A percentile compares a stretch with the other conserved stretches of the same genome.
phyloP scores from a whole-genome alignment of 306 rosid genomes.

The Spatholobus suberectus region DNA sequence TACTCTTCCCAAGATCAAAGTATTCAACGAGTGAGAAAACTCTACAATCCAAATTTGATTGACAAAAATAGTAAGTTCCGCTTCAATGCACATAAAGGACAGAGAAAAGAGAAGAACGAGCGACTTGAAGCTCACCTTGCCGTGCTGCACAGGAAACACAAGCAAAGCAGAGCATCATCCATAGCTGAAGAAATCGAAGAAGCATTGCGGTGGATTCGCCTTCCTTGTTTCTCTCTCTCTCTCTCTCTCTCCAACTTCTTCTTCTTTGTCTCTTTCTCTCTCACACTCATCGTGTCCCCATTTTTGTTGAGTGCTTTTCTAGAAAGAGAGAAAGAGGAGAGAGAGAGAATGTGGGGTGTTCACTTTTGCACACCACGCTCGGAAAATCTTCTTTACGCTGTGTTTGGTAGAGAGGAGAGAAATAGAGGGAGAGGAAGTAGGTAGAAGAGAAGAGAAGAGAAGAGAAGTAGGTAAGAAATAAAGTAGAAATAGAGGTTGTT shows the following conservation, averaged over 20 bases:
- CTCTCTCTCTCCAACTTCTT: conserved; percentile 10
- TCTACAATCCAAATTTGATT: background rate
- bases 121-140: conserved; percentile 46
- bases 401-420: too few relatives aligned
- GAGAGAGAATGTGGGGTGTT: conserved; percentile 44
- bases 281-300: conserved; percentile 6
- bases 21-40: background rate
- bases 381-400: conserved; percentile 30
- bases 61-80: background rate
- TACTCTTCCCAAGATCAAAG: conserved; percentile 22
- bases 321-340: background rate
- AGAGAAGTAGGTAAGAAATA: too few relatives aligned
- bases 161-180: conserved; percentile 54
- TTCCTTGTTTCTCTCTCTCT: conserved; percentile 19
- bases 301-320: conserved; percentile 13
- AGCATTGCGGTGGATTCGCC: conserved; percentile 46
- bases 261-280: conserved; percentile 12
- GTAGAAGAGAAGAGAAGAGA: too few relatives aligned
- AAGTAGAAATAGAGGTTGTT: too few relatives aligned
- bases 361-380: conserved; percentile 28
- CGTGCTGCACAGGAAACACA: conserved; percentile 48
- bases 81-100: background rate
- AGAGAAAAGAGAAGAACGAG: background rate
- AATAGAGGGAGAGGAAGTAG: too few relatives aligned
- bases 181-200: conserved; percentile 49